Conservation (phyloP, 257 asterid species). For the Knoxia roxburghii region DNA sequence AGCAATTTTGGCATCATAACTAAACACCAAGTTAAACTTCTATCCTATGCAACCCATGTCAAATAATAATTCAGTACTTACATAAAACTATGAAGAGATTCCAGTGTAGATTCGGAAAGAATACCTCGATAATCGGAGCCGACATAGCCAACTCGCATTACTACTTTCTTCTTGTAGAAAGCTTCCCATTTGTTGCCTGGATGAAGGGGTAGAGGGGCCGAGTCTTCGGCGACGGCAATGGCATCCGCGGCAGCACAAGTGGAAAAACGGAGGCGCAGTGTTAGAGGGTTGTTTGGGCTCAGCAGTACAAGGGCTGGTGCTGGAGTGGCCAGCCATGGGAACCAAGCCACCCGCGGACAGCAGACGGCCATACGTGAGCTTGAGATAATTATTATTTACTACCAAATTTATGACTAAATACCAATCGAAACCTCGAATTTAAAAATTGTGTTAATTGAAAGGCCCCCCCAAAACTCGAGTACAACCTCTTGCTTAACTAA, state of each 20-base stretch:
- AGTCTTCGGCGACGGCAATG: constrained; percentile 13
- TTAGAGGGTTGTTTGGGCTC: constrained; percentile 21
- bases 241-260: constrained; percentile 20
- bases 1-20: neutral
- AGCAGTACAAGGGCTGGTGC: constrained; percentile 15
- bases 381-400: neutral
- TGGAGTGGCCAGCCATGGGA: constrained; percentile 30
- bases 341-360: constrained; percentile 24
- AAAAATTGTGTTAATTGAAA: no score
- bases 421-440: no score
- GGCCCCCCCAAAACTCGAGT: no score
- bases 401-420: neutral
- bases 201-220: constrained; percentile 16
- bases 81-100: no score
- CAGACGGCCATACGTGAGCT: constrained; percentile 39
- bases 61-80: neutral
- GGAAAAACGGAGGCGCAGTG: constrained; percentile 26
- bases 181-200: constrained; percentile 53
- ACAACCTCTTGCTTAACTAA: no score
- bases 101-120: neutral
- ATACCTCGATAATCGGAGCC: constrained; percentile 87
- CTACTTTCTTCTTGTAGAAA: constrained; percentile 86
- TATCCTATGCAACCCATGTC: neutral
- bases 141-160: constrained; percentile 93
- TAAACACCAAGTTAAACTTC: neutral